Percentiles rank a stretch among this genome's conserved stretches.
phyloP scores from a whole-genome alignment of 2,329 filamentous ascomycete genomes.

The Emydomyces testavorans region DNA sequence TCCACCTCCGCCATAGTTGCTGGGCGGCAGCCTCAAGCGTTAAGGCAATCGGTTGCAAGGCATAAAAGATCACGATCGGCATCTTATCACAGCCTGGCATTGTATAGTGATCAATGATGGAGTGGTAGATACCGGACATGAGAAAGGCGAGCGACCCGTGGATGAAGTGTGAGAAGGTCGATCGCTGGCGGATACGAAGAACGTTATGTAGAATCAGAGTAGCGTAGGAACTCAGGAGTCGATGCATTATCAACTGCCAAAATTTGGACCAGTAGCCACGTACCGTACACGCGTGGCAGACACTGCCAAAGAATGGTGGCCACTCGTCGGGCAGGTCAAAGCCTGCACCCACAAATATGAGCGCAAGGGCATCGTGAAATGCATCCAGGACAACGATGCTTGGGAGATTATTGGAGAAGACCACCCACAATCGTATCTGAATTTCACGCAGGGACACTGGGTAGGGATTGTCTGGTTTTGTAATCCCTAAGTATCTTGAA shows the following conservation, averaged over 20 bases:
- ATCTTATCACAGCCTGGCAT: constrained; percentile 1
- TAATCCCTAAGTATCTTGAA: not conserved
- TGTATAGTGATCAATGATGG: constrained; percentile 1
- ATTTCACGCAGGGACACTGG: constrained; percentile 6
- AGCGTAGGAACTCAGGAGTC: constrained; percentile 1
- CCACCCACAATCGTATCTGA: not conserved
- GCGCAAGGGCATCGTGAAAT: constrained; percentile 5
- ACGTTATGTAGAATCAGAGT: constrained; percentile 1
- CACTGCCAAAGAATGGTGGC: constrained; percentile 9
- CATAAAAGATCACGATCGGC: constrained; percentile 5
- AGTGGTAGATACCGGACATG: constrained; percentile 3
- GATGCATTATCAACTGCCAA: constrained; percentile 8
- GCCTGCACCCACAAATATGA: constrained; percentile 6
- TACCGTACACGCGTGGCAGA: constrained; percentile 6
- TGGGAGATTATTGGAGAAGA: constrained; percentile 1
- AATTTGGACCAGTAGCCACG: constrained; percentile 10
- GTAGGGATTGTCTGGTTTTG: not conserved
- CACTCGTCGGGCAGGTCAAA: constrained; percentile 7
- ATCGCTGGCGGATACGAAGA: not conserved
- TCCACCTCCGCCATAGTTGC: not conserved
- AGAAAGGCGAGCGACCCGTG: constrained; percentile 5
- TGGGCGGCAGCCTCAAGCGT: not conserved
- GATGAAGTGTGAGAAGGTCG: constrained; percentile 1
- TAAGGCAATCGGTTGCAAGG: constrained; percentile 6
- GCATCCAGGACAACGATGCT: not conserved